Conservation (phyloP, 352 stramenopile genomes). For the Pythium vanterpoolii region DNA sequence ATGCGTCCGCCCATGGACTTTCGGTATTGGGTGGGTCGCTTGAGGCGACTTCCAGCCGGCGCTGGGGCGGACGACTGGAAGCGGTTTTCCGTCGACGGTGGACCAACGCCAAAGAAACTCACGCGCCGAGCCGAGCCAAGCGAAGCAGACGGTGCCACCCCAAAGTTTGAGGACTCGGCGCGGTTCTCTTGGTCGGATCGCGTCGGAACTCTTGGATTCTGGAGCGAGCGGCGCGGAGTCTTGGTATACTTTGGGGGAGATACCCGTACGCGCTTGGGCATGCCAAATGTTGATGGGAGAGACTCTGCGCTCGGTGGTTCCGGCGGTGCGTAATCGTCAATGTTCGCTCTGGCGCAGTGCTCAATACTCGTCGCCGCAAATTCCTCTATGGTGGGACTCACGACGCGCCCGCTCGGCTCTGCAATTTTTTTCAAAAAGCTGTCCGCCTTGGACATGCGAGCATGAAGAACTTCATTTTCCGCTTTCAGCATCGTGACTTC, state of each 20-base stretch:
- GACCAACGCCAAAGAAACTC: conserved; percentile 17
- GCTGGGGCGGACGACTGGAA: conserved; percentile 13
- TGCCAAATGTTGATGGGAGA: conserved; percentile 1
- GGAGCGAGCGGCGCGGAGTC: conserved; percentile 2
- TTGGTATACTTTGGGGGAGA: conserved; percentile 10
- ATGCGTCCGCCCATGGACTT: conserved; percentile 25
- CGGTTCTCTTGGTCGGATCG: conserved; percentile 22
- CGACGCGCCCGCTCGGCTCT: neutral
- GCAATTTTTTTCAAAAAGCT: conserved; percentile 22
- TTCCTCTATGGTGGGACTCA: conserved; percentile 4
- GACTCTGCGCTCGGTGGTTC: neutral
- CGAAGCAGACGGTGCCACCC: neutral
- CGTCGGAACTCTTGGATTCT: neutral
- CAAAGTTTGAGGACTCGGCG: conserved; percentile 17
- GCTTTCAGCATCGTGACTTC: conserved; percentile 26
- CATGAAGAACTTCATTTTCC: conserved; percentile 25
- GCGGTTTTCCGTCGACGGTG: conserved; percentile 1
- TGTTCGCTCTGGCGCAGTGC: neutral
- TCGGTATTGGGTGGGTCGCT: conserved; percentile 25
- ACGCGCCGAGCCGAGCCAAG: conserved; percentile 14
- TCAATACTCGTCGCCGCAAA: neutral
- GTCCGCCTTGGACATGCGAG: conserved; percentile 24
- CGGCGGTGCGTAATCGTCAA: neutral
- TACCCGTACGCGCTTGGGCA: conserved; percentile 21
- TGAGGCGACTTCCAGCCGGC: conserved; percentile 17